Conservation (phyloP, 345 rosid genomes). For the Lumnitzera littorea region DNA sequence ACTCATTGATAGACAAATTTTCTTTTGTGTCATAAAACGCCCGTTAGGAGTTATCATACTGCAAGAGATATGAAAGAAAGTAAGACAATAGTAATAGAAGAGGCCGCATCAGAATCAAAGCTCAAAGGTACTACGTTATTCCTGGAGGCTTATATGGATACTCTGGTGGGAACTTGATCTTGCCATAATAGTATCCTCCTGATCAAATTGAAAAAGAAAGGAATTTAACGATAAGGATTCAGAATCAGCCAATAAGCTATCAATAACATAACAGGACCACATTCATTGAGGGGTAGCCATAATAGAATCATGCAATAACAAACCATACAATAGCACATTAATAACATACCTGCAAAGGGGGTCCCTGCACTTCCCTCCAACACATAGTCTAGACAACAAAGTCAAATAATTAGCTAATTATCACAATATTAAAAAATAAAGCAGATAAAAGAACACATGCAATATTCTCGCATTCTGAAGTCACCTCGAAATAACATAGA, state of each 20-base stretch:
- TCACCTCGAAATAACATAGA: no score
- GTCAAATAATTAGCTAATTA: conserved; percentile 3
- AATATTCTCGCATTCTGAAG: no score
- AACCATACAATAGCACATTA: neutral
- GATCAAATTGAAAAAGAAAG: neutral
- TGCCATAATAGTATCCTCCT: conserved; percentile 94
- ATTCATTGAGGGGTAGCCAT: neutral
- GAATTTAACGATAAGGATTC: conserved; percentile 5
- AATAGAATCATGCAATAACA: conserved; percentile 9
- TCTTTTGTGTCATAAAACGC: conserved; percentile 92
- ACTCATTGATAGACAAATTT: conserved; percentile 97
- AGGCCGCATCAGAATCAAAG: neutral
- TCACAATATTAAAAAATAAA: neutral
- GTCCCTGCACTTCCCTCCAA: conserved; percentile 96
- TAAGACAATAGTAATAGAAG: neutral
- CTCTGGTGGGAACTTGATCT: conserved; percentile 95
- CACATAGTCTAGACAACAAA: conserved; percentile 63
- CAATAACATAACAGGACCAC: no score
- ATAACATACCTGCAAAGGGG: conserved; percentile 78
- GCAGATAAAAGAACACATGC: neutral
- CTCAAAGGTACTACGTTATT: conserved; percentile 56
- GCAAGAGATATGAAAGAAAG: conserved; percentile 9
- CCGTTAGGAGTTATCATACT: conserved; percentile 99
- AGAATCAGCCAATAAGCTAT: conserved; percentile 2
- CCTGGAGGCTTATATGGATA: conserved; percentile 99